Conservation (phyloP, 805 yeast species). For the Geotrichum ghanense region DNA sequence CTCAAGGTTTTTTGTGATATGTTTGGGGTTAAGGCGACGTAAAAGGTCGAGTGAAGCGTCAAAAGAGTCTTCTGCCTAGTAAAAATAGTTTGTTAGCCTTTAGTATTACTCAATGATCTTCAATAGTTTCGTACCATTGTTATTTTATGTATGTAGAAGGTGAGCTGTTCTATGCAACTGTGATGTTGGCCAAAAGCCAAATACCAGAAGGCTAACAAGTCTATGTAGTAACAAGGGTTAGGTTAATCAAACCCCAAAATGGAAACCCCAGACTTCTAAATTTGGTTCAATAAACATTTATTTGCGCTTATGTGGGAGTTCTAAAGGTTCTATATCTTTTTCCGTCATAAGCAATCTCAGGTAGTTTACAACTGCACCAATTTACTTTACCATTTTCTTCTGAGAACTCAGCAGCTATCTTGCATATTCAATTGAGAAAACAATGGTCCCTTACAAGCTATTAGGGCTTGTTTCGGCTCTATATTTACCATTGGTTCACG, state of each 20-base stretch:
- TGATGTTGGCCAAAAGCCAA: neutral
- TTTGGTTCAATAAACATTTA: no score
- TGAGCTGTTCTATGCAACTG: neutral
- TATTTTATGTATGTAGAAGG: neutral
- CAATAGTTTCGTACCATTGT: neutral
- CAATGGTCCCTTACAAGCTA: neutral
- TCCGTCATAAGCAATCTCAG: no score
- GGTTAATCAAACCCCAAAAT: no score
- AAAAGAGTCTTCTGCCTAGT: slow-evolving; percentile 35
- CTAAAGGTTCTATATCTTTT: no score
- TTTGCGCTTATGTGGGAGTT: no score
- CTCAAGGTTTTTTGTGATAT: slow-evolving; percentile 36
- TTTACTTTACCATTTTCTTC: no score
- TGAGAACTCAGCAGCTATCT: no score
- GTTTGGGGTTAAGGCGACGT: slow-evolving; percentile 62
- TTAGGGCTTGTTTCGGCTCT: neutral
- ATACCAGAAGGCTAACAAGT: no score
- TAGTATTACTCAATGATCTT: no score
- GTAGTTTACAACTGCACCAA: neutral
- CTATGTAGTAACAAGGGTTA: no score
- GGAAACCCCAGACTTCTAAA: no score
- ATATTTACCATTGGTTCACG: neutral
- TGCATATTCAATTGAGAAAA: neutral
- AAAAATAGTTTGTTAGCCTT: neutral
- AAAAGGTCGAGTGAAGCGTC: slow-evolving; percentile 74